Base-by-base conservation (phyloP, 805 yeast species). In the Nakazawaea ambrosiae region DNA sequence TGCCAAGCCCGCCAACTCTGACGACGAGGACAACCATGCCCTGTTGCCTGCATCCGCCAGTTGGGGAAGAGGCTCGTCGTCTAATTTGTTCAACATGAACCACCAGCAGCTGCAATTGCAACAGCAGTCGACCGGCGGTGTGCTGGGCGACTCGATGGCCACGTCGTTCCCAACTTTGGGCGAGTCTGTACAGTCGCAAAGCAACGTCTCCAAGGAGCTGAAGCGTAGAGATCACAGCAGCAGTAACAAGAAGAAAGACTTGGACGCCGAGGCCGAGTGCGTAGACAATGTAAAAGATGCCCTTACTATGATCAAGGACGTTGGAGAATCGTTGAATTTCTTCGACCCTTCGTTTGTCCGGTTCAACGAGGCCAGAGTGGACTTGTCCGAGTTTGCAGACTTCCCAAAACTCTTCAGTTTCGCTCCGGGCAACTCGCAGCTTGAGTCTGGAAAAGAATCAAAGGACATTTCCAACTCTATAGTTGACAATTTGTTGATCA, bases 41-140 rank as follows among this genome's bases (percentile, higher is more conserved):
- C 36, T 37, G 3, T 66, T 84, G 36, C 92, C 92, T 7, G 70
- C 81, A 1, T 72, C 87, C 15, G 85, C 81, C 1, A 75, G 82
- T 4, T 81, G 89, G 89, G 73, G 79, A 52, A 45, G 54, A 45
- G 44, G 47, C 44, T 7, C 40, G 43, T 33, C 49, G 11, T 17
- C 26, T 51, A 15, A 36, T 17, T 36, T 40, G 33, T 30, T 20
- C 25, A 28, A 31, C 16, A 27, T 37, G 34, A 32, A 20, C n/a
- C 20, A 20, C 18, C 42, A 24, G 18, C 36, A 26, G 11, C n/a
- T n/a, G n/a, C n/a, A n/a, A n/a, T n/a, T n/a, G n/a, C 34, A 34
- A 24, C 18, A 11, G 33, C 33, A 24, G 31, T 23, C 15, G 16
- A n/a, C 31, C 12, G 12, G 27, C 15, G 39, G 27, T 27, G 23